Evolutionary conservation across 345 rosid genomes (phyloP), one percentile per base, ranked within the genome.

Genomic region (Arabidopsis suecica): DNA sequence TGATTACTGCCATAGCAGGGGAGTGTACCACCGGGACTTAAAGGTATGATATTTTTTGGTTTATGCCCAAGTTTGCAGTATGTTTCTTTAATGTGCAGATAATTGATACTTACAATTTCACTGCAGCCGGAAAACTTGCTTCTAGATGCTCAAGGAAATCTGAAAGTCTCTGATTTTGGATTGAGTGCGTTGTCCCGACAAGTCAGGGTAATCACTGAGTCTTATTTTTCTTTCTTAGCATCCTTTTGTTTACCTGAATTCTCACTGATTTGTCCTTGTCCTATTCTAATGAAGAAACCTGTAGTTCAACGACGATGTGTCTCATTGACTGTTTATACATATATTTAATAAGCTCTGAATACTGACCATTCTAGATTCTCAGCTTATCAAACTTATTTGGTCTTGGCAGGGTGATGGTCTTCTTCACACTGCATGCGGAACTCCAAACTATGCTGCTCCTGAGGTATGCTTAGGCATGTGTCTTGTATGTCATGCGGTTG

Each of bases 361-460:
- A 45, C 9, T 34, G 41, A 11, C 36, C 20, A 42, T 42, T 50
- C 42, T 41, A 40, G 65, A 30, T 82, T 28, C n/a, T 36, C 41
- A 22, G 33, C 66, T 66, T 25, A 34, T 48, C 59, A 74, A 33
- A 47, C 60, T 62, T 76, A 20, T 57, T 49, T 77, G 48, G 61
- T 45, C 65, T 74, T 71, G 66, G 22, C 68, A 95, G 99, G 99
- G 86, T 9, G 99, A 95, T 82, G 99, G 98, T 50, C 83, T 95
- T 64, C 99, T 95, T 82, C 98, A 95, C 82, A 92, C 99, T 65
- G 91, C 99, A n/a, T 95, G 99, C 61, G 99, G 99, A 72, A 95
- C 99, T 4, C 99, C 99, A 78, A 95, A 95, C 73, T 95, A 95
- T 84, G 99, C 93, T 82, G 98, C 99, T 72, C 99, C 99, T 2